Evolutionary conservation across 768 basidiomycete species (phyloP).

Genomic region (Pleurotus citrinopileatus): DNA sequence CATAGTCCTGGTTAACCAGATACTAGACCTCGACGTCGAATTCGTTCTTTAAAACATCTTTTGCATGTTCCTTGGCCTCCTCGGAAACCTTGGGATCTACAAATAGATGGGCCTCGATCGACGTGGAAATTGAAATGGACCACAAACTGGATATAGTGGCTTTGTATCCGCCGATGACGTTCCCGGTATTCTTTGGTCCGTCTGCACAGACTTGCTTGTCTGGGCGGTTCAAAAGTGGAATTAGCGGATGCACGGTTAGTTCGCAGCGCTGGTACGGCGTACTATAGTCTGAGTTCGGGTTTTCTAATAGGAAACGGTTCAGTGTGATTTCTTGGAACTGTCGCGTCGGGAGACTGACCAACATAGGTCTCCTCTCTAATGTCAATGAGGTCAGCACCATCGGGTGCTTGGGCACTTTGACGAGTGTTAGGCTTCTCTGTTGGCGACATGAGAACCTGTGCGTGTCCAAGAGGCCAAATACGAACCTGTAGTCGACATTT

Average conservation of each 20-base stretch:
- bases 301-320: not conserved
- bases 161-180: conserved; percentile 6
- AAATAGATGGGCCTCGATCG: not conserved
- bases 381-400: not conserved
- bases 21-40: not conserved
- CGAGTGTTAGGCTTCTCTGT: no score
- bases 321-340: not conserved
- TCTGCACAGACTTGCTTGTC: not conserved
- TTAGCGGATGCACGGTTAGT: not conserved
- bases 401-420: not conserved
- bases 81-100: not conserved
- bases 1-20: no score
- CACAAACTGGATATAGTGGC: not conserved
- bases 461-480: no score
- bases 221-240: not conserved
- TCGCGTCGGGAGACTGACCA: not conserved
- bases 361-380: not conserved
- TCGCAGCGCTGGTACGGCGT: not conserved
- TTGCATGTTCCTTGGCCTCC: not conserved
- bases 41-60: not conserved
- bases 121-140: not conserved
- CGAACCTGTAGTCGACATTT: no score
- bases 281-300: not conserved
- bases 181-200: conserved; percentile 2
- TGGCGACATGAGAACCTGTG: no score